These are phyloP conservation scores for Cladorrhinum sp. DNA, from an alignment of 2,329 filamentous ascomycete species.

Conservation along the genomic window DNA sequence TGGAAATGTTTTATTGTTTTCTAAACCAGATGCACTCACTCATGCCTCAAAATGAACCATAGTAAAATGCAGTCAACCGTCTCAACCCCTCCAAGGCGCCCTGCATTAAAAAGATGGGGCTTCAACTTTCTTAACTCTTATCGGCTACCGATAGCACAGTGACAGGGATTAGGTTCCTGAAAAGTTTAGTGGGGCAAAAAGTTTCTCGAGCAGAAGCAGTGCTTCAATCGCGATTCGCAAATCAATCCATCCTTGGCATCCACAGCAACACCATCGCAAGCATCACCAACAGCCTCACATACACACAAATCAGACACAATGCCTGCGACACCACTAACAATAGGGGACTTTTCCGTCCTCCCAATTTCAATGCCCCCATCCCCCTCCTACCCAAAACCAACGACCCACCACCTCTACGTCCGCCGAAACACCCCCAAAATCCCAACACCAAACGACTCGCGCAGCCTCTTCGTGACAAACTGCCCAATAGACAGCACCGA, in stretches of 20 bases:
- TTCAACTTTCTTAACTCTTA: background rate
- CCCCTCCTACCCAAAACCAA: constrained; percentile 59
- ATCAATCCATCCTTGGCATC: background rate
- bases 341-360: constrained; percentile 65
- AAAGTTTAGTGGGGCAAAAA: background rate
- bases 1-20: background rate
- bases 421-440: constrained; percentile 79
- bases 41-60: background rate
- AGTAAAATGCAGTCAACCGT: background rate
- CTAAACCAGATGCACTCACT: constrained; percentile 1
- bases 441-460: constrained; percentile 67
- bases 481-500: constrained; percentile 81
- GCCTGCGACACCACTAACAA: constrained; percentile 41
- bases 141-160: background rate
- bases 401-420: constrained; percentile 82
- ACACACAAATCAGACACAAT: constrained; percentile 28
- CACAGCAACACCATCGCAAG: background rate
- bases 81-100: background rate
- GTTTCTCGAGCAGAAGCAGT: background rate
- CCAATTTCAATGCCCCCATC: constrained; percentile 63
- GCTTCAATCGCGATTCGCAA: background rate
- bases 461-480: constrained; percentile 89
- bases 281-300: background rate
- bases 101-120: background rate
- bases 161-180: background rate